A percentile compares a stretch with the other conserved stretches of the same genome.
phyloP scores from a whole-genome alignment of 1,139 yeast genomes.

The Kodamaea plutei region DNA sequence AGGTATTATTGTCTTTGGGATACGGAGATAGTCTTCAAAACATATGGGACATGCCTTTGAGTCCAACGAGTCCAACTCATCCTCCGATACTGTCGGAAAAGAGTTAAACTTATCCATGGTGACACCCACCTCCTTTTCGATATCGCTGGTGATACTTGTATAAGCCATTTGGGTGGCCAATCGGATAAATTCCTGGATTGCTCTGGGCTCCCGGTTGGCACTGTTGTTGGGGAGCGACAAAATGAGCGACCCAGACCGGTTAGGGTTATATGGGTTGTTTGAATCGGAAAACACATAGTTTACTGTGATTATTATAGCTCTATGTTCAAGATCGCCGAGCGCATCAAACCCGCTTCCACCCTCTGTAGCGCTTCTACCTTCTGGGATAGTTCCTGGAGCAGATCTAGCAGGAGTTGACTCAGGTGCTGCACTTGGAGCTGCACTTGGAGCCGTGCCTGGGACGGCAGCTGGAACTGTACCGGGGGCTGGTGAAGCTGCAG shows the following conservation, averaged over 20 bases:
- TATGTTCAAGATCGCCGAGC: slow-evolving; percentile 5
- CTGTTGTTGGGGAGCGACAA: slow-evolving; percentile 64
- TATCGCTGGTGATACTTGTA: slow-evolving; percentile 50
- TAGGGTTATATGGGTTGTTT: slow-evolving; percentile 36
- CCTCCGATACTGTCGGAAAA: slow-evolving; percentile 33
- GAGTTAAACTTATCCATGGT: slow-evolving; percentile 49
- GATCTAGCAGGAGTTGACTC: neutral
- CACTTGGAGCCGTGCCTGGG: neutral
- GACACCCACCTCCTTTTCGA: slow-evolving; percentile 45
- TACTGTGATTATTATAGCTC: slow-evolving; percentile 41
- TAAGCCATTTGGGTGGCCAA: slow-evolving; percentile 70
- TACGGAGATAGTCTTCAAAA: slow-evolving; percentile 48
- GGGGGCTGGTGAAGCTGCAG: slow-evolving; percentile 3
- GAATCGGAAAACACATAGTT: slow-evolving; percentile 45
- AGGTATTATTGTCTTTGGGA: slow-evolving; percentile 2
- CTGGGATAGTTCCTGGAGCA: neutral
- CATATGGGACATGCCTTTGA: slow-evolving; percentile 56
- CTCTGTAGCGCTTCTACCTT: slow-evolving; percentile 1
- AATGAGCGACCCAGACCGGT: slow-evolving; percentile 52
- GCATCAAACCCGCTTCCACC: slow-evolving; percentile 4
- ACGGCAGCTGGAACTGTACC: neutral
- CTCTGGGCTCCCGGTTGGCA: slow-evolving; percentile 49
- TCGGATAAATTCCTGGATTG: slow-evolving; percentile 54
- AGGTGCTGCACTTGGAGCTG: neutral
- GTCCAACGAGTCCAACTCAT: slow-evolving; percentile 27